A percentile compares a stretch with the other conserved stretches of the same genome.
These are phyloP conservation scores for Plasmodium billcollinsi DNA, from an alignment of 169 alveolate species.

Conservation along the genomic window DNA sequence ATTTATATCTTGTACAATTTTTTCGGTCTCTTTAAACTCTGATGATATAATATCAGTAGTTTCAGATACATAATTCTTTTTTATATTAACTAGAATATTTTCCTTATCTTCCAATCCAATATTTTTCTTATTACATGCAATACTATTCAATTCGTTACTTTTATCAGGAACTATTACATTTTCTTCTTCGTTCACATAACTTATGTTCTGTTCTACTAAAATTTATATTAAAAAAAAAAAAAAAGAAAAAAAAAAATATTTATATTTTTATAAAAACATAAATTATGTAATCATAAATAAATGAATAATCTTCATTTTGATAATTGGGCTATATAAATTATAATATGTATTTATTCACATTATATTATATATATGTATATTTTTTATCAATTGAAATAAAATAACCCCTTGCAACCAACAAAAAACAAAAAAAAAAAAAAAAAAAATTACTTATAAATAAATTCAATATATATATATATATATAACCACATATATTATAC, in stretches of 20 bases:
- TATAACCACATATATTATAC: no score
- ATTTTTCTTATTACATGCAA: conserved; percentile 23
- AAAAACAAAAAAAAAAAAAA: no score
- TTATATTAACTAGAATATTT: background rate
- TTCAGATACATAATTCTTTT: background rate
- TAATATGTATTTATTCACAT: no score
- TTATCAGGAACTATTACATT: background rate
- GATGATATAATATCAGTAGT: background rate
- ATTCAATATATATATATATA: no score
- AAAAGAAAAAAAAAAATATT: background rate
- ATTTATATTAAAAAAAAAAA: background rate
- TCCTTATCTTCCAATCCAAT: conserved; percentile 23
- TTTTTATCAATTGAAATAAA: no score
- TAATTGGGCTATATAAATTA: no score
- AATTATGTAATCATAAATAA: no score
- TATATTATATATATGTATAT: no score
- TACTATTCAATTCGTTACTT: conserved; percentile 6
- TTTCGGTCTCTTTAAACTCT: background rate
- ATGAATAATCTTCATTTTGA: no score
- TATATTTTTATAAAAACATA: background rate
- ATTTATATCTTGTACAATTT: background rate
- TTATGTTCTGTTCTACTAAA: conserved; percentile 14
- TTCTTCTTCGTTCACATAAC: conserved; percentile 11
- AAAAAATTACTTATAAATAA: no score
- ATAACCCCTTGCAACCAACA: no score